Percentiles rank a stretch among this genome's conserved stretches.
Evolutionary conservation across 768 basidiomycete species (phyloP).

Genomic region (Rhizopogon sp.): DNA sequence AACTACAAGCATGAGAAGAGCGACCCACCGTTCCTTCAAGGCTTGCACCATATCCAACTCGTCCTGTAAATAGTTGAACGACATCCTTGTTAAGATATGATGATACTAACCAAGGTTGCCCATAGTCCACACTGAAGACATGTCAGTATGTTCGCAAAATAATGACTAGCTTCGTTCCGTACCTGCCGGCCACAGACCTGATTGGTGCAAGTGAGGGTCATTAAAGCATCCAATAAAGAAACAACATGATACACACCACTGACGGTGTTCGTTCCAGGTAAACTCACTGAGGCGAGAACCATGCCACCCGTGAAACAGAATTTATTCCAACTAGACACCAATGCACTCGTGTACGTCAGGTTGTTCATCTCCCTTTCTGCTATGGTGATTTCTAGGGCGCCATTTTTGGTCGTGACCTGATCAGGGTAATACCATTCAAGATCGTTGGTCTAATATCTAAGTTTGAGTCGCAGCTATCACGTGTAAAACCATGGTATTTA

Average conservation of each 20-base stretch:
- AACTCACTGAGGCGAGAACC: conserved; percentile 59
- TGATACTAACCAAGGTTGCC: conserved; percentile 60
- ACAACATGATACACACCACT: conserved; percentile 24
- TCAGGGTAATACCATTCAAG: conserved; percentile 89
- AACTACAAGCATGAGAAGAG: neutral
- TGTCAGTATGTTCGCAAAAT: conserved; percentile 7
- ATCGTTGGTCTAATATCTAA: conserved; percentile 50
- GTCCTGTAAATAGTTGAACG: conserved; percentile 34
- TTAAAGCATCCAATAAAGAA: neutral
- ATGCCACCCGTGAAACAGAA: conserved; percentile 92
- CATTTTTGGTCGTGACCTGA: conserved; percentile 67
- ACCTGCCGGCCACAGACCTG: conserved; percentile 71
- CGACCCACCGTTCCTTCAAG: conserved; percentile 72
- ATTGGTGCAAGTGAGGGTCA: neutral
- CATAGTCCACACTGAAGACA: conserved; percentile 58
- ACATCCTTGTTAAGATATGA: neutral
- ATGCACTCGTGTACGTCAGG: conserved; percentile 66
- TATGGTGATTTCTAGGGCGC: conserved; percentile 73
- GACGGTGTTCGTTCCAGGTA: conserved; percentile 64
- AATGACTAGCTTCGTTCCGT: neutral
- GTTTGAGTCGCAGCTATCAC: neutral
- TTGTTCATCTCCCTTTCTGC: conserved; percentile 61
- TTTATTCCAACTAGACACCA: conserved; percentile 79
- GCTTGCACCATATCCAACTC: conserved; percentile 84
- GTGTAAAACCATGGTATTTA: conserved; percentile 11